These are phyloP conservation scores for Giardia muris DNA, from an alignment of 208 protist genomes.

Conservation along the genomic window DNA sequence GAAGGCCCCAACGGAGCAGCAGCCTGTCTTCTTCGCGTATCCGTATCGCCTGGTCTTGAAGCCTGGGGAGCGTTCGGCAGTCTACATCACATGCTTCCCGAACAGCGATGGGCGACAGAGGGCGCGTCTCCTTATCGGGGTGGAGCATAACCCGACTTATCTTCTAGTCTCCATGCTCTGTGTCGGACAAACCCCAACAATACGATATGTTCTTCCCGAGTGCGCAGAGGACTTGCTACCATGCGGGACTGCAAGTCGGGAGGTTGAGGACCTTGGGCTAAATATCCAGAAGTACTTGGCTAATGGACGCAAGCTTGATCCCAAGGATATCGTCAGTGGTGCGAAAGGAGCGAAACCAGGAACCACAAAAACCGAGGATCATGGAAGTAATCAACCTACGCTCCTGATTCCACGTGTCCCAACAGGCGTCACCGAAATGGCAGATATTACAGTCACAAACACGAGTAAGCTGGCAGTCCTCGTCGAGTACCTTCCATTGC, in stretches of 20 bases:
- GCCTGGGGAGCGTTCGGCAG: not conserved
- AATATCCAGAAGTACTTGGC: not conserved
- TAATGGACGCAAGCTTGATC: not conserved
- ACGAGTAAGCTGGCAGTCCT: not conserved
- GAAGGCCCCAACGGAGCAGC: not conserved
- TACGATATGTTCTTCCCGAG: not conserved
- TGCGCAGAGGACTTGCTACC: not conserved
- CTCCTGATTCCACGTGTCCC: not conserved
- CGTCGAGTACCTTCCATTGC: not conserved
- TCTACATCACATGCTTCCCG: not conserved
- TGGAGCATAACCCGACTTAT: not conserved
- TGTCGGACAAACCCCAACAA: not conserved
- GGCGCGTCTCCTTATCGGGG: not conserved
- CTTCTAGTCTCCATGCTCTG: not conserved
- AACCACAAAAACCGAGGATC: not conserved
- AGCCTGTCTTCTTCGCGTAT: not conserved
- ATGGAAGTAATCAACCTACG: not conserved
- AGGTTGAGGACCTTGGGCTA: not conserved
- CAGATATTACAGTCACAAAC: not conserved
- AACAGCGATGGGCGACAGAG: not conserved
- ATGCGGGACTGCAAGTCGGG: not conserved
- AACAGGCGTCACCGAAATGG: not conserved
- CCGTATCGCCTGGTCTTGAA: not conserved
- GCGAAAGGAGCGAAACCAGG: not conserved
- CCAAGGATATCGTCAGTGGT: not conserved